These are phyloP conservation scores for Trichoderma sp. DNA, from an alignment of 2,329 filamentous ascomycete species.

Conservation along the genomic window DNA sequence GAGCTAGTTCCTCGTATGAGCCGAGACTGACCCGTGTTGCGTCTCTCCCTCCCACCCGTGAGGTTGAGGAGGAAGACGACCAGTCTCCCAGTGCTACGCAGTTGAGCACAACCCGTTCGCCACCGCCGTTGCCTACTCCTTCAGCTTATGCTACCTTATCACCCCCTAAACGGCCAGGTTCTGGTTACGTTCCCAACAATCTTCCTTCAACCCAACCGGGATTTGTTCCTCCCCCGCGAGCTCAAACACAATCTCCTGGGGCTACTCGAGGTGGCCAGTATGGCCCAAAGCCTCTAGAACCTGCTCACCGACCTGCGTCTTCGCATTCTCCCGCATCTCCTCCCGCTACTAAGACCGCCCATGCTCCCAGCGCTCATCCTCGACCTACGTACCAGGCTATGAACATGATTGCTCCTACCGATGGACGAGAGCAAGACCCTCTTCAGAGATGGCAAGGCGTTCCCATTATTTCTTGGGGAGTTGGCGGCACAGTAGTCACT, in stretches of 20 bases:
- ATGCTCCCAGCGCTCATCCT: conserved; percentile 38
- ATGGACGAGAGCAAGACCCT: conserved; percentile 68
- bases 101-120: conserved; percentile 28
- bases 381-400: conserved; percentile 54
- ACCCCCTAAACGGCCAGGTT: conserved; percentile 52
- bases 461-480: conserved; percentile 83
- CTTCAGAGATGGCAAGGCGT: conserved; percentile 87
- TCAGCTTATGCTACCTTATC: conserved; percentile 47
- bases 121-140: conserved; percentile 29
- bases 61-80: conserved; percentile 54
- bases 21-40: conserved; percentile 52
- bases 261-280: conserved; percentile 41
- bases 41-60: conserved; percentile 58
- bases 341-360: conserved; percentile 25
- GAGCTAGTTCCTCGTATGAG: conserved; percentile 53
- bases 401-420: conserved; percentile 59
- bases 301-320: conserved; percentile 53
- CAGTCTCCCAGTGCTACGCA: conserved; percentile 25
- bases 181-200: conserved; percentile 49
- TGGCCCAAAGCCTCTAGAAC: conserved; percentile 36
- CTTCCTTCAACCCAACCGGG: conserved; percentile 33
- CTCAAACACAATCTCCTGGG: conserved; percentile 61
- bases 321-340: conserved; percentile 46
- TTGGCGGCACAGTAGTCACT: conserved; percentile 77
- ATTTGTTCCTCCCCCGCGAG: conserved; percentile 56